These are phyloP conservation scores for Emericellopsis cladophorae DNA, from an alignment of 2,329 filamentous ascomycete genomes.

Conservation along the genomic window DNA sequence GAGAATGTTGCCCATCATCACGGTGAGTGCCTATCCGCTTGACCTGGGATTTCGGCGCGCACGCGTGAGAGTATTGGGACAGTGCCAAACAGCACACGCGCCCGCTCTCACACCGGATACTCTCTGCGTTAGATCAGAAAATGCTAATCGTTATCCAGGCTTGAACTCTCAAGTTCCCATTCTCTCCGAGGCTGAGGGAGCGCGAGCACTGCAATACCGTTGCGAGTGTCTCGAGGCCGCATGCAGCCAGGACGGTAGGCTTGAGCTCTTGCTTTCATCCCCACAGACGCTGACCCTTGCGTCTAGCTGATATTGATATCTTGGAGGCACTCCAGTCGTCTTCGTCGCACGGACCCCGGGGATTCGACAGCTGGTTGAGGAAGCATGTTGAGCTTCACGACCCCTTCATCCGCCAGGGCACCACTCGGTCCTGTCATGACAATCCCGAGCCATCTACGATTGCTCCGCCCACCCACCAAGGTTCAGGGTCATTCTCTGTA, in stretches of 20 bases:
- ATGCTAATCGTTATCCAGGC: slow-evolving; percentile 7
- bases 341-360: slow-evolving; percentile 24
- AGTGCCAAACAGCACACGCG: neutral
- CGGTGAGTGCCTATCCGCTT: slow-evolving; percentile 21
- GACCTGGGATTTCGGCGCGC: no score
- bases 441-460: neutral
- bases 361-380: slow-evolving; percentile 38
- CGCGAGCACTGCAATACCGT: slow-evolving; percentile 41
- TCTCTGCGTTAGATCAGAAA: neutral
- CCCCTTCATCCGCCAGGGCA: slow-evolving; percentile 21
- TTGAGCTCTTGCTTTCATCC: neutral
- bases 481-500: slow-evolving; percentile 7
- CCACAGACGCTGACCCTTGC: neutral
- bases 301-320: slow-evolving; percentile 16
- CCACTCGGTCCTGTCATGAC: no score
- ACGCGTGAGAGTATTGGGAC: no score
- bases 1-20: slow-evolving; percentile 33
- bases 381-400: slow-evolving; percentile 36
- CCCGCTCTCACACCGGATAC: slow-evolving; percentile 2
- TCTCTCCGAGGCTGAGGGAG: slow-evolving; percentile 43
- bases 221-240: slow-evolving; percentile 45
- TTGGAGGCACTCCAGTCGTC: slow-evolving; percentile 15
- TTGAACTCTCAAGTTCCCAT: slow-evolving; percentile 21
- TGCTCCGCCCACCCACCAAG: neutral
- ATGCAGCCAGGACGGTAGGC: slow-evolving; percentile 20